Evolutionary conservation across 2,329 filamentous ascomycete species (phyloP), one percentile per base, ranked within the genome.

Genomic region (Leptographium wingfieldii): DNA sequence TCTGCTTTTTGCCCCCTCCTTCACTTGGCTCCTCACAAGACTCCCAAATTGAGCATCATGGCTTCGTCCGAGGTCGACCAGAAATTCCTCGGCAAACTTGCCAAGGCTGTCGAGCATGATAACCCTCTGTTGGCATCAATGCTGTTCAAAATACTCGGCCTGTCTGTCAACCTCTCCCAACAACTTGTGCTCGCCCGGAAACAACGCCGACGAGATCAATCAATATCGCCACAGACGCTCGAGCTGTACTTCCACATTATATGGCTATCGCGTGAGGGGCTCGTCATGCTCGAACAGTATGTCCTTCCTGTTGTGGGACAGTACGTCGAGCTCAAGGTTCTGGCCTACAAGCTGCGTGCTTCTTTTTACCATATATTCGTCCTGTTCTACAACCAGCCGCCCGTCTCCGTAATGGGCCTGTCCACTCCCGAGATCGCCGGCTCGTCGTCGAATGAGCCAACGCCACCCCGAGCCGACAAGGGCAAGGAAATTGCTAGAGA

Each of bases 321-420:
- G 68, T 90, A 85, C 73, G 84, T 78, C 68, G 92, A 95, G 71
- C 83, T 96, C 60, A 92, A 91, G 68, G 92, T 97, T 53, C 80
- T 99, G 64, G 86, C 89, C 25, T 90, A 90, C 70, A 99, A 97
- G 73, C 80, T 99, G 16, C 86, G 90, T 62, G 94, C 94, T 19
- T 95, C 90, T 25, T 95, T 97, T 70, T 94, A 95, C 67, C 92
- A 99, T 74, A 90, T 99, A 65, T 96, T 96, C 71, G 94, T 95
- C 59, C 81, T 97, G 14, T 97, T 96, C 69, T 90, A 96, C 75
- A 96, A 96, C 73, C 84, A 90, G 58, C 92, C 92, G 0, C 80
- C 87, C 0, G 82, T 96, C 60, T 86, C 85, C 53, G 76, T 79
- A 43, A 79, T 83, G 68, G 79, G 79, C 25, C 74, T 81, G 61